A percentile compares a stretch with the other conserved stretches of the same genome.
Conservation (phyloP, 2,329 filamentous ascomycete species). For the Cryphonectria parasitica region DNA sequence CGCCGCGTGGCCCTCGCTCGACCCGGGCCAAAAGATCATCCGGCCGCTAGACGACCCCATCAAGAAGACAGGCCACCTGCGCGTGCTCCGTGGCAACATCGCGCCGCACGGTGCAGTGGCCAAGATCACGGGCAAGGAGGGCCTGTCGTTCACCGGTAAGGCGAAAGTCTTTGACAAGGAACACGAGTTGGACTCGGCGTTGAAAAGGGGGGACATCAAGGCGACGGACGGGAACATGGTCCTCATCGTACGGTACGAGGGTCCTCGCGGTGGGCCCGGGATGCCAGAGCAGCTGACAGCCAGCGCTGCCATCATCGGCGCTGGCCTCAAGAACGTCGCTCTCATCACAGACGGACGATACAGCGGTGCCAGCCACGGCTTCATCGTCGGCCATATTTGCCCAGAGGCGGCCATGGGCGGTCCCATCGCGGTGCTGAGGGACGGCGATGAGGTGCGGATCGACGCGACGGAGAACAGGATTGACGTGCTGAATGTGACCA, state of each 20-base stretch:
- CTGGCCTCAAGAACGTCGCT: constrained; percentile 77
- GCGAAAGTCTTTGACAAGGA: constrained; percentile 86
- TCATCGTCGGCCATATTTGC: constrained; percentile 85
- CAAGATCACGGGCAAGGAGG: constrained; percentile 95
- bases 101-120: constrained; percentile 86
- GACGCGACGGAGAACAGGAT: constrained; percentile 76
- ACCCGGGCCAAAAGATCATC: constrained; percentile 80
- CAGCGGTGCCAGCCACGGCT: constrained; percentile 81
- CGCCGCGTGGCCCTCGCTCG: constrained; percentile 70
- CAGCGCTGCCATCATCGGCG: constrained; percentile 88
- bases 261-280: constrained; percentile 88
- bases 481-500: constrained; percentile 73
- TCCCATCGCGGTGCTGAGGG: constrained; percentile 78
- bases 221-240: constrained; percentile 89
- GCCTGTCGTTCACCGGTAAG: constrained; percentile 76
- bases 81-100: constrained; percentile 83
- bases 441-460: constrained; percentile 81
- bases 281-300: constrained; percentile 97
- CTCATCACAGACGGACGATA: constrained; percentile 77
- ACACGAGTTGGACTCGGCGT: constrained; percentile 74
- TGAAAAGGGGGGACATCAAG: constrained; percentile 78
- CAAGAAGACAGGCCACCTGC: constrained; percentile 84
- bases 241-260: constrained; percentile 89
- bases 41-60: constrained; percentile 80
- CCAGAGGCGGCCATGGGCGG: constrained; percentile 86